Evolutionary conservation across 176 grass and related monocot genomes (phyloP).

Genomic region (Lolium perenne): DNA sequence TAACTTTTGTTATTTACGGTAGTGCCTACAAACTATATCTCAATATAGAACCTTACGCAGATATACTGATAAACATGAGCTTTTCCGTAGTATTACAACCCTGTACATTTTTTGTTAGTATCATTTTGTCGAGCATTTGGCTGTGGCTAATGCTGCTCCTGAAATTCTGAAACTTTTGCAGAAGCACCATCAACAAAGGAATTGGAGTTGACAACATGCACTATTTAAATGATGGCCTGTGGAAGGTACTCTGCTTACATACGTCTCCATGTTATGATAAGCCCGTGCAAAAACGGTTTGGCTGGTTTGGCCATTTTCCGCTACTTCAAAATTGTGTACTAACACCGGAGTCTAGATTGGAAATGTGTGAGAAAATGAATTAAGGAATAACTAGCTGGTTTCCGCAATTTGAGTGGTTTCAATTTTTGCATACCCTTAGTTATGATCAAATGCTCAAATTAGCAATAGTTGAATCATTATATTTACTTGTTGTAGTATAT

Average conservation of each 20-base stretch:
- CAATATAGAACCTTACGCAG: background rate
- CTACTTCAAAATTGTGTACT: too few relatives aligned
- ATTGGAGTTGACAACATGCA: slow-evolving; percentile 99
- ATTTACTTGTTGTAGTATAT: too few relatives aligned
- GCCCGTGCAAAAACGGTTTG: too few relatives aligned
- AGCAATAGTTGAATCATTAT: too few relatives aligned
- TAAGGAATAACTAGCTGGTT: too few relatives aligned
- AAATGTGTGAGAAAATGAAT: too few relatives aligned
- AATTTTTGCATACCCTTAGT: too few relatives aligned
- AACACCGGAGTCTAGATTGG: too few relatives aligned
- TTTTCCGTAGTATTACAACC: slow-evolving; percentile 2
- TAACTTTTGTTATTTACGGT: background rate
- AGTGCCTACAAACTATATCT: background rate
- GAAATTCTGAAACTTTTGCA: slow-evolving; percentile 47
- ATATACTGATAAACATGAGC: background rate
- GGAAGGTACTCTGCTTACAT: slow-evolving; percentile 68
- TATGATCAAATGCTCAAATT: too few relatives aligned
- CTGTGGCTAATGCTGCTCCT: slow-evolving; percentile 9
- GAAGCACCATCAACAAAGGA: slow-evolving; percentile 92
- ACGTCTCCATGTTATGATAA: background rate
- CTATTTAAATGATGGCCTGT: slow-evolving; percentile 96
- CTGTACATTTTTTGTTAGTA: background rate
- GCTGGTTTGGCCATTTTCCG: too few relatives aligned
- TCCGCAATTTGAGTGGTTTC: too few relatives aligned
- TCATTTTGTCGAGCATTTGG: background rate